These are phyloP conservation scores for Amanita polypyramis DNA, from an alignment of 768 basidiomycete species.

Conservation along the genomic window DNA sequence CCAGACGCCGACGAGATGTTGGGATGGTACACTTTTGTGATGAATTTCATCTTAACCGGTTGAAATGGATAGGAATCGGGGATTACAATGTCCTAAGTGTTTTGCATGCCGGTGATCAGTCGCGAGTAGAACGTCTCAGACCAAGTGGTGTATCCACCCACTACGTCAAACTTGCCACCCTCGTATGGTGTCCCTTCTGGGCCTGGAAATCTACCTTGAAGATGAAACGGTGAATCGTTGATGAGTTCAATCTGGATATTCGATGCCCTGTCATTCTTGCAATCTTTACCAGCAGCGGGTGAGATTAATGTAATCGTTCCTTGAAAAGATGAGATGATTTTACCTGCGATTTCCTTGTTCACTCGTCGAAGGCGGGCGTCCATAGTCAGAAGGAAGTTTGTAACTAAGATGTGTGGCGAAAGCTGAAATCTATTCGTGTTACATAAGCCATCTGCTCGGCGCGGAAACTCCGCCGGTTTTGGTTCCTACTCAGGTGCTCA, in stretches of 20 bases:
- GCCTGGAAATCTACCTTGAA: slow-evolving; percentile 85
- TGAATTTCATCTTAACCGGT: slow-evolving; percentile 97
- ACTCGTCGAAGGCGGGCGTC: slow-evolving; percentile 86
- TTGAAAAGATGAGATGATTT: slow-evolving; percentile 1
- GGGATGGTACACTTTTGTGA: slow-evolving; percentile 94
- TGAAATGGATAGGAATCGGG: slow-evolving; percentile 89
- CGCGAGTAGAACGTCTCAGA: not conserved
- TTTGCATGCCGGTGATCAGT: slow-evolving; percentile 4
- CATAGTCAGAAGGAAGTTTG: slow-evolving; percentile 29
- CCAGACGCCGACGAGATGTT: slow-evolving; percentile 92
- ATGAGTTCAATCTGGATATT: slow-evolving; percentile 80
- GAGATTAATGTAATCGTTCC: slow-evolving; percentile 7
- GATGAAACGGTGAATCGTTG: slow-evolving; percentile 85
- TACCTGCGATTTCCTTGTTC: slow-evolving; percentile 89
- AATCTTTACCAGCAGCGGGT: slow-evolving; percentile 40
- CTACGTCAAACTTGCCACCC: slow-evolving; percentile 86
- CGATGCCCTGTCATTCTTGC: slow-evolving; percentile 90
- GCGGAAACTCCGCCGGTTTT: too few species aligned
- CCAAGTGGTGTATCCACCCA: slow-evolving; percentile 30
- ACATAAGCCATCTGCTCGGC: not conserved
- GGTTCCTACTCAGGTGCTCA: not conserved
- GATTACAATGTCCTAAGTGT: slow-evolving; percentile 74
- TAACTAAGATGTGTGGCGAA: not conserved
- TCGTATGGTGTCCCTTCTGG: slow-evolving; percentile 91
- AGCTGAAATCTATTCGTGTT: not conserved